Evolutionary conservation across 2,329 filamentous ascomycete species (phyloP).

Genomic region (Cladosporium austrohemisphaericum): DNA sequence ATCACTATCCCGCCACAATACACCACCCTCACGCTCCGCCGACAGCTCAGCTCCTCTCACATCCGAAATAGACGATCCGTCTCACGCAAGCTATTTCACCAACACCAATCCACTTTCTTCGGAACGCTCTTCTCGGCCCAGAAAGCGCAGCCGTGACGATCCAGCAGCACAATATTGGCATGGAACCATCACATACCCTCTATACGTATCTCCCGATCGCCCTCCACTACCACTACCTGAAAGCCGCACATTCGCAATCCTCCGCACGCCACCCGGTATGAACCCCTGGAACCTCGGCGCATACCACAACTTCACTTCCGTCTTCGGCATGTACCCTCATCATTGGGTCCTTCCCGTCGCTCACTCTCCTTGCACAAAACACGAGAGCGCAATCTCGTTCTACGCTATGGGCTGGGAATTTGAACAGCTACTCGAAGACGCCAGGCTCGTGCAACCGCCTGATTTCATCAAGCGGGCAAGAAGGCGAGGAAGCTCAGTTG

Average conservation of each 20-base stretch:
- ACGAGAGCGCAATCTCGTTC: conserved; percentile 38
- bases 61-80: conserved; percentile 35
- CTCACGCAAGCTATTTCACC: conserved; percentile 30
- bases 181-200: conserved; percentile 57
- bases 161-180: conserved; percentile 25
- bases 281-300: conserved; percentile 81
- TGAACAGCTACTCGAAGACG: conserved; percentile 31
- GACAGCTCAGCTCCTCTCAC: conserved; percentile 27
- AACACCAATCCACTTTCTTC: conserved; percentile 27
- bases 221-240: conserved; percentile 33
- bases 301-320: conserved; percentile 67
- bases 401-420: conserved; percentile 35
- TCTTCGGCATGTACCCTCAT: conserved; percentile 68
- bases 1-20: not conserved
- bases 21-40: conserved; percentile 16
- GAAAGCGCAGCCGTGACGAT: conserved; percentile 7
- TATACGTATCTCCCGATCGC: conserved; percentile 34
- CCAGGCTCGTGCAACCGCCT: conserved; percentile 25
- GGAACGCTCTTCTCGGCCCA: conserved; percentile 36
- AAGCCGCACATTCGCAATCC: conserved; percentile 69
- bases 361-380: conserved; percentile 68
- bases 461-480: conserved; percentile 12
- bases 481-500: conserved; percentile 4
- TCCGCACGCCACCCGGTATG: conserved; percentile 67
- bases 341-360: conserved; percentile 81